Evolutionary conservation across 371 early-diverging fungal genomes (phyloP).

Genomic region (Mortierella sp.): DNA sequence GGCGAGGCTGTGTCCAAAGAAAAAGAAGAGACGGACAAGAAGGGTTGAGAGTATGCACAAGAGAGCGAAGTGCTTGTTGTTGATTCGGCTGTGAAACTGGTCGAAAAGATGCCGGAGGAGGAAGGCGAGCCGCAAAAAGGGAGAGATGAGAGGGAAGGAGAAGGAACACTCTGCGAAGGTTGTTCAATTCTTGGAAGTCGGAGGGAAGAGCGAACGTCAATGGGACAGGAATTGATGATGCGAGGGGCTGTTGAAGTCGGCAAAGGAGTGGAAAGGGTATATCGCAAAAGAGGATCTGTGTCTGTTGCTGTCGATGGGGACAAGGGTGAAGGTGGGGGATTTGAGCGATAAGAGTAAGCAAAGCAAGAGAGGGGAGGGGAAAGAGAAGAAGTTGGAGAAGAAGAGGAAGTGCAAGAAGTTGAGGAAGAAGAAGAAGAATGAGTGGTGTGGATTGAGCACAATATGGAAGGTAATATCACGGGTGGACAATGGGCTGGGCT

Average conservation of each 20-base stretch:
- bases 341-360: constrained; percentile 1
- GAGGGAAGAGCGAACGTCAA: constrained; percentile 4
- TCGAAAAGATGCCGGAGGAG: background rate
- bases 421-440: constrained; percentile 13
- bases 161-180: background rate
- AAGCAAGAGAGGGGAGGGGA: background rate
- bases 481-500: background rate
- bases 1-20: background rate
- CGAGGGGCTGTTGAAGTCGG: background rate
- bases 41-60: constrained; percentile 43
- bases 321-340: constrained; percentile 13
- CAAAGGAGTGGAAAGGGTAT: background rate
- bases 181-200: constrained; percentile 8
- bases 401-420: background rate
- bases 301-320: constrained; percentile 2
- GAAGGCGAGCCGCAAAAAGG: constrained; percentile 16
- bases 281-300: background rate
- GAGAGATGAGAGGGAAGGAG: constrained; percentile 18
- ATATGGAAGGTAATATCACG: background rate
- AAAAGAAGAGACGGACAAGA: constrained; percentile 18
- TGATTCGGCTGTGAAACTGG: constrained; percentile 21
- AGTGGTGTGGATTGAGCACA: background rate
- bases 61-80: constrained; percentile 41
- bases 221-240: background rate
- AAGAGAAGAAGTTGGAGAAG: background rate